phyloP scores from a whole-genome alignment of 805 yeast genomes.

The Yarrowia sp. region DNA sequence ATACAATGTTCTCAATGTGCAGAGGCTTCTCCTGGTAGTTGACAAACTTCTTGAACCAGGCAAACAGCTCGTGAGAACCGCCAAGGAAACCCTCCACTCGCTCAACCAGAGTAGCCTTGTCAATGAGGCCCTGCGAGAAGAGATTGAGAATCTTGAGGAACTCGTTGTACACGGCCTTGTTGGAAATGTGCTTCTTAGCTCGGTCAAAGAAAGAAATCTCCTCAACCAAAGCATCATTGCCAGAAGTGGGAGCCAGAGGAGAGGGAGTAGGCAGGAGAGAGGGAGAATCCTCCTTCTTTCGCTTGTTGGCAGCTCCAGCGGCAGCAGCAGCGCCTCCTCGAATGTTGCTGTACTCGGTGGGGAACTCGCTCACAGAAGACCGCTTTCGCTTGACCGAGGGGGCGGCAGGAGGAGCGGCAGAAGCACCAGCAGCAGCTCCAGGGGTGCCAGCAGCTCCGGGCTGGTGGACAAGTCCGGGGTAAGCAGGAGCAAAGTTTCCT shows the following conservation, averaged over 20 bases:
- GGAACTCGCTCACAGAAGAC: conserved; percentile 31
- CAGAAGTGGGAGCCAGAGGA: conserved; percentile 64
- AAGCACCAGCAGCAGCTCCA: background rate
- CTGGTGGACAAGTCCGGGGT: conserved; percentile 27
- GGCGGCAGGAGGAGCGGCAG: conserved; percentile 8
- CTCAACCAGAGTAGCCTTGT: conserved; percentile 78
- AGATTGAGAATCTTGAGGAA: conserved; percentile 86
- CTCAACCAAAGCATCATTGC: conserved; percentile 69
- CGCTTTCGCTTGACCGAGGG: conserved; percentile 35
- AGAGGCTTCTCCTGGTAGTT: conserved; percentile 86
- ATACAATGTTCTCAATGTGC: conserved; percentile 83
- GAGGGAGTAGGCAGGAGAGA: conserved; percentile 84
- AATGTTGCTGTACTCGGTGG: conserved; percentile 40
- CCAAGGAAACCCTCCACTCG: conserved; percentile 88
- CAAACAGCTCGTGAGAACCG: conserved; percentile 73
- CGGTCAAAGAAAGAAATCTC: conserved; percentile 91
- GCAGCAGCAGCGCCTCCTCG: conserved; percentile 43
- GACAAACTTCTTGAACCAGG: conserved; percentile 92
- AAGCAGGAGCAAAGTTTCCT: conserved; percentile 82
- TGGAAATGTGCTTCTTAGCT: conserved; percentile 85
- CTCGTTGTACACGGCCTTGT: conserved; percentile 89
- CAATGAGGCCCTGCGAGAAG: conserved; percentile 89
- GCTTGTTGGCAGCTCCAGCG: conserved; percentile 26
- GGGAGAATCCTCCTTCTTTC: conserved; percentile 52
- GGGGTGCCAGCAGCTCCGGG: background rate